Percentiles rank a stretch among this genome's conserved stretches.
Conservation (phyloP, 108 stramenopile genomes). For the Cyclotella baltica region DNA sequence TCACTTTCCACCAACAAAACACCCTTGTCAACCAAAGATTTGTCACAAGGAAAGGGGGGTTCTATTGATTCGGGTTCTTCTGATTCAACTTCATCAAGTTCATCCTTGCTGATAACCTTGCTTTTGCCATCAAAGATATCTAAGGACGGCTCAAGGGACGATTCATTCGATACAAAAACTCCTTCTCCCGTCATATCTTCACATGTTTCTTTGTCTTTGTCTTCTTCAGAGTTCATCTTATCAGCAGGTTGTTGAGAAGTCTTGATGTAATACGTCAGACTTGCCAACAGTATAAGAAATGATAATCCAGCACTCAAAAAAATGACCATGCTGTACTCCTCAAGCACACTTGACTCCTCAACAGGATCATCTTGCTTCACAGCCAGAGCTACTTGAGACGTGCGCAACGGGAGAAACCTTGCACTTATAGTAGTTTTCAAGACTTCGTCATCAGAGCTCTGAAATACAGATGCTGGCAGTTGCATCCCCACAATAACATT, state of each 20-base stretch:
- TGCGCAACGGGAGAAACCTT: neutral
- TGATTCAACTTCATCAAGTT: neutral
- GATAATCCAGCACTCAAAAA: neutral
- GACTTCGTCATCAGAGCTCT: neutral
- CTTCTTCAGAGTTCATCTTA: neutral
- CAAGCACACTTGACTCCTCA: neutral
- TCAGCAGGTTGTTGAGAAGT: too few species aligned
- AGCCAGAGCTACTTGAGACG: neutral
- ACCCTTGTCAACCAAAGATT: neutral
- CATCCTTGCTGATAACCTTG: too few species aligned
- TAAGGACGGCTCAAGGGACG: too few species aligned
- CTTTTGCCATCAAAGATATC: too few species aligned
- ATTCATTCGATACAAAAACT: neutral
- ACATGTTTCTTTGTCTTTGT: neutral
- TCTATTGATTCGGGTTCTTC: neutral
- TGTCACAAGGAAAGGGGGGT: neutral
- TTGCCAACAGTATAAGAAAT: neutral
- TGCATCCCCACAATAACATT: neutral
- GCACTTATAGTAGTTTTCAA: neutral
- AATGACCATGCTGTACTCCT: neutral
- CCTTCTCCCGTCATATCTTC: neutral
- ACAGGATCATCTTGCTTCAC: neutral
- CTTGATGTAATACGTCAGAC: neutral
- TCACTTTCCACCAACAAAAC: conserved; percentile 5
- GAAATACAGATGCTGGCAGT: neutral